Evolutionary conservation across 257 asterid genomes (phyloP), one percentile per base, ranked within the genome.

Genomic region (Scutellaria minor): DNA sequence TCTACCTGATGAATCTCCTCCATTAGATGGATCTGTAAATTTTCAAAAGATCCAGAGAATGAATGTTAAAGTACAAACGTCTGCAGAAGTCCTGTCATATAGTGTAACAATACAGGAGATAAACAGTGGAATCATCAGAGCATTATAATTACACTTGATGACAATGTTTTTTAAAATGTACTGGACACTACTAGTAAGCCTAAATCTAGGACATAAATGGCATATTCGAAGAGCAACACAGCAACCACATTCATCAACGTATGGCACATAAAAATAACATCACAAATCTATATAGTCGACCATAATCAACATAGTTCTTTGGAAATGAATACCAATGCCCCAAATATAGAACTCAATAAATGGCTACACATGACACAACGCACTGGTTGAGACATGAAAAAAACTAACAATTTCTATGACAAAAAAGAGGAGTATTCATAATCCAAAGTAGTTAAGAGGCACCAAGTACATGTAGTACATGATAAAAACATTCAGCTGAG

Each of bases 11-110:
- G 78, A 69, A 75, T 77, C 79, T 64, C 75, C 82, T 72, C 44
- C 76, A 48, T 24, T 57, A n/a, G 76, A 76, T 44, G 82, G 78
- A 73, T 81, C 98, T 92, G 87, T n/a, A 64, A 75, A 75, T 46
- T 65, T 58, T 59, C 47, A 79, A 41, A 48, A 51, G 20, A 58
- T 31, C 15, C 66, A 14, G 40, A 73, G 51, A 72, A 68, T 52
- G 44, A 60, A 45, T 69, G 52, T 41, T 46, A 66, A 58, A 39
- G 46, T 7, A 64, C 50, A 70, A 78, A 73, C 54, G 22, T 44
- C 57, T 24, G 54, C 58, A 46, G 46, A 44, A 58, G n/a, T 46
- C 45, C 15, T 12, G 37, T 64, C 20, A 60, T 13, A 69, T 6
- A 40, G 4, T 45, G 64, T 59, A 54, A 71, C 42, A 42, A 37